Percentiles rank a stretch among this genome's conserved stretches.
Conservation (phyloP, 352 stramenopile species). For the Pythium aquatile region DNA sequence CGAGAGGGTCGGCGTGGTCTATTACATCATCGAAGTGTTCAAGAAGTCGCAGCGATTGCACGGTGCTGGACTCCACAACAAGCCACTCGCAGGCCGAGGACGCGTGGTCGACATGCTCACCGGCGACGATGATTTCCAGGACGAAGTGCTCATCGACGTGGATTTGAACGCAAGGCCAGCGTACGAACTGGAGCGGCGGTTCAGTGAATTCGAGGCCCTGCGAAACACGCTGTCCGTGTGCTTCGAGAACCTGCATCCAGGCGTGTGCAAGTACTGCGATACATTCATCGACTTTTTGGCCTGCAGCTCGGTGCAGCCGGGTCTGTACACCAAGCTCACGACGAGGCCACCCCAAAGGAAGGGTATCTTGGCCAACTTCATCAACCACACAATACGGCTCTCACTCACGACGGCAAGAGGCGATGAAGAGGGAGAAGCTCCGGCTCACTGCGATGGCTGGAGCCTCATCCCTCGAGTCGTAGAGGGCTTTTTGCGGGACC, state of each 20-base stretch:
- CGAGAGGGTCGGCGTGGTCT: constrained; percentile 40
- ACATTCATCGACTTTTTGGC: constrained; percentile 20
- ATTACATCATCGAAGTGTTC: constrained; percentile 40
- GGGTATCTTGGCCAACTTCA: constrained; percentile 16
- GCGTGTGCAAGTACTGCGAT: constrained; percentile 21
- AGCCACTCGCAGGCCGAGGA: not conserved
- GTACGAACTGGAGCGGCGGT: constrained; percentile 21
- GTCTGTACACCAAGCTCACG: constrained; percentile 25
- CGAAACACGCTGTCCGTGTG: constrained; percentile 19
- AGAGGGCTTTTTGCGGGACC: constrained; percentile 19
- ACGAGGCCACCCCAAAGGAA: constrained; percentile 19
- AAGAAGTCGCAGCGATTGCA: constrained; percentile 10
- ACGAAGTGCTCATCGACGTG: constrained; percentile 22
- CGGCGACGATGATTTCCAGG: not conserved
- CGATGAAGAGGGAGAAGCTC: not conserved
- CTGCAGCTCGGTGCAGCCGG: constrained; percentile 19
- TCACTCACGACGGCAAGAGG: constrained; percentile 2
- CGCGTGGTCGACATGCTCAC: not conserved
- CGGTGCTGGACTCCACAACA: not conserved
- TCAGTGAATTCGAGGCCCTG: constrained; percentile 26
- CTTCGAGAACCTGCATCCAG: constrained; percentile 22
- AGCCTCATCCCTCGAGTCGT: constrained; percentile 22
- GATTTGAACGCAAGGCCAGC: constrained; percentile 15
- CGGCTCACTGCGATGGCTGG: constrained; percentile 16
- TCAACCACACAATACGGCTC: constrained; percentile 19